Percentiles rank a stretch among this genome's conserved stretches.
These are phyloP conservation scores for Lichtheimia ornata DNA, from an alignment of 371 early-diverging fungal genomes.

Conservation along the genomic window DNA sequence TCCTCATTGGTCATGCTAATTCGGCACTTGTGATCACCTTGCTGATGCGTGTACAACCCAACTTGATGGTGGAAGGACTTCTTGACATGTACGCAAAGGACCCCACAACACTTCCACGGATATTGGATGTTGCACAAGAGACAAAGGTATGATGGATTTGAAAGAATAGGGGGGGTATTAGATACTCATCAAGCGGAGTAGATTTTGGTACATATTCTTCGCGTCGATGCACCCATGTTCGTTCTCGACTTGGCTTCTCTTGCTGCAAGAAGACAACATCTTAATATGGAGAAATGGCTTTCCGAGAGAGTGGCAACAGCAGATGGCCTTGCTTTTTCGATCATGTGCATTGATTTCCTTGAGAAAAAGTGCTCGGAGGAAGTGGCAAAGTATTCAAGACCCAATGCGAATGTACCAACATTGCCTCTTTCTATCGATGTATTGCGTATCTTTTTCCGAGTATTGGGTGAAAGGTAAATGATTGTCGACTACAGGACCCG, in stretches of 20 bases:
- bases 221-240: slow-evolving; percentile 69
- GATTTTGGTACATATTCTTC: slow-evolving; percentile 74
- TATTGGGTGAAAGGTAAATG: slow-evolving; percentile 59
- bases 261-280: slow-evolving; percentile 77
- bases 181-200: slow-evolving; percentile 20
- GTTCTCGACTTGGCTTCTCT: slow-evolving; percentile 83
- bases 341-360: slow-evolving; percentile 76
- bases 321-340: slow-evolving; percentile 68
- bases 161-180: neutral
- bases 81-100: slow-evolving; percentile 79
- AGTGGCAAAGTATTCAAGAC: slow-evolving; percentile 39
- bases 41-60: slow-evolving; percentile 71
- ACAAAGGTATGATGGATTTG: slow-evolving; percentile 60
- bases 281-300: slow-evolving; percentile 89
- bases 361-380: slow-evolving; percentile 67
- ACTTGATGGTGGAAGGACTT: slow-evolving; percentile 66
- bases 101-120: slow-evolving; percentile 68
- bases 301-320: slow-evolving; percentile 59
- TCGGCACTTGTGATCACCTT: slow-evolving; percentile 72
- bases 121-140: slow-evolving; percentile 83
- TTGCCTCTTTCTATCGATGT: slow-evolving; percentile 71
- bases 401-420: slow-evolving; percentile 30
- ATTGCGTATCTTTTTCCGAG: slow-evolving; percentile 66
- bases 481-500: neutral
- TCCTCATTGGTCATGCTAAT: slow-evolving; percentile 75